phyloP scores from a whole-genome alignment of 2,329 filamentous ascomycete species.

The Penicillium fuscoglaucum region DNA sequence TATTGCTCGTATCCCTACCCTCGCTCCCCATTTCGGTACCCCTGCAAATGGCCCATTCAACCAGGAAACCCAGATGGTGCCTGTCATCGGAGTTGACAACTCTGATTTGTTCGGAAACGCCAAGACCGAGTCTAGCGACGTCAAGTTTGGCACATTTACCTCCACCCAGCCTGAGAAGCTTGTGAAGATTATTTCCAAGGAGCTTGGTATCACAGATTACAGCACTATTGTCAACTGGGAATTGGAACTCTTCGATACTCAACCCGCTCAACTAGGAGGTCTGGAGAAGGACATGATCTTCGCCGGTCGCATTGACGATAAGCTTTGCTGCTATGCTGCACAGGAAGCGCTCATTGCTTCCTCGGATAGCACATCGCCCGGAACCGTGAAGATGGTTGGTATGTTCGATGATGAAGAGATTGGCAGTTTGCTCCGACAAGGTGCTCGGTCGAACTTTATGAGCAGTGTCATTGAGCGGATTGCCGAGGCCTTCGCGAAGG shows the following conservation, averaged over 20 bases:
- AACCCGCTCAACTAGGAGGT: slow-evolving; percentile 80
- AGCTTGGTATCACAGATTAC: slow-evolving; percentile 73
- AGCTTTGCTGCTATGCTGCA: slow-evolving; percentile 92
- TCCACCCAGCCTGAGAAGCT: slow-evolving; percentile 82
- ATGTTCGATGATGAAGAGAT: slow-evolving; percentile 98
- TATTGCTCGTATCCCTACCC: slow-evolving; percentile 85
- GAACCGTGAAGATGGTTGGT: slow-evolving; percentile 84
- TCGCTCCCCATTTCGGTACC: slow-evolving; percentile 91
- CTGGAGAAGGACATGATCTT: slow-evolving; percentile 93
- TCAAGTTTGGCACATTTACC: slow-evolving; percentile 66
- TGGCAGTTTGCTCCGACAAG: slow-evolving; percentile 84
- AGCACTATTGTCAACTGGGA: slow-evolving; percentile 90
- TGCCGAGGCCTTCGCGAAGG: slow-evolving; percentile 61
- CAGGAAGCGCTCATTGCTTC: slow-evolving; percentile 77
- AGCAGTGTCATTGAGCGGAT: slow-evolving; percentile 77
- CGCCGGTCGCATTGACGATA: slow-evolving; percentile 93
- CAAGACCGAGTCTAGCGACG: slow-evolving; percentile 37
- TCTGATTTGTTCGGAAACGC: slow-evolving; percentile 52
- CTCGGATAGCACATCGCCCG: slow-evolving; percentile 49
- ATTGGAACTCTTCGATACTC: slow-evolving; percentile 87
- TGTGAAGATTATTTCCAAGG: slow-evolving; percentile 75
- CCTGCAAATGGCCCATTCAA: slow-evolving; percentile 69
- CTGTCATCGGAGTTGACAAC: slow-evolving; percentile 86
- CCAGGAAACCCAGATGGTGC: slow-evolving; percentile 88
- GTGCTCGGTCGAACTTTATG: slow-evolving; percentile 85